A percentile compares a stretch with the other conserved stretches of the same genome.
These are phyloP conservation scores for Fraxinus nigra DNA, from an alignment of 305 asterid species.

Conservation along the genomic window DNA sequence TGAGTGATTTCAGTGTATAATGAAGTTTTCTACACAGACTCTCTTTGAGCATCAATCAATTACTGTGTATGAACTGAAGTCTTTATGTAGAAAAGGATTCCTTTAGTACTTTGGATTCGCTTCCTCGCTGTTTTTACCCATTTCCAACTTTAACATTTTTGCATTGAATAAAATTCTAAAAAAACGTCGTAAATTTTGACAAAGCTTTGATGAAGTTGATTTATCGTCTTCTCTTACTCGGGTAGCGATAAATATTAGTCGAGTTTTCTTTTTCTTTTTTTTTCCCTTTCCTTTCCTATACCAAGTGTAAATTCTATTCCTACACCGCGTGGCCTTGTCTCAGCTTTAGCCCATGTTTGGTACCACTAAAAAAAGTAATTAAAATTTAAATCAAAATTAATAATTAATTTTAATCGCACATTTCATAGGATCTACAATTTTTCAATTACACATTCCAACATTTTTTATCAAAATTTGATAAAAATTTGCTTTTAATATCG, in stretches of 20 bases:
- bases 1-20: constrained; percentile 11
- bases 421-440: background rate
- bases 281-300: background rate
- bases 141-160: background rate
- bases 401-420: too few species aligned
- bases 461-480: too few species aligned
- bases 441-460: background rate
- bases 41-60: background rate
- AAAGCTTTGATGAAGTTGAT: background rate
- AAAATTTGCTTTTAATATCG: too few species aligned
- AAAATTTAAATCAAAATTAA: background rate
- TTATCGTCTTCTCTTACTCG: background rate
- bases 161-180: background rate
- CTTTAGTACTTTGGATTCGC: background rate
- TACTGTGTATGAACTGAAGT: background rate
- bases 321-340: background rate
- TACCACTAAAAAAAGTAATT: too few species aligned
- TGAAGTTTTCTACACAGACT: background rate
- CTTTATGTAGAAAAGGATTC: background rate
- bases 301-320: background rate
- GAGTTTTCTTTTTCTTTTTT: background rate
- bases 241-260: background rate
- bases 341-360: background rate
- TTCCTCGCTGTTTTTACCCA: background rate
- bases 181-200: background rate